These are phyloP conservation scores for Aureobasidium sp. DNA, from an alignment of 2,329 filamentous ascomycete species.

Conservation along the genomic window DNA sequence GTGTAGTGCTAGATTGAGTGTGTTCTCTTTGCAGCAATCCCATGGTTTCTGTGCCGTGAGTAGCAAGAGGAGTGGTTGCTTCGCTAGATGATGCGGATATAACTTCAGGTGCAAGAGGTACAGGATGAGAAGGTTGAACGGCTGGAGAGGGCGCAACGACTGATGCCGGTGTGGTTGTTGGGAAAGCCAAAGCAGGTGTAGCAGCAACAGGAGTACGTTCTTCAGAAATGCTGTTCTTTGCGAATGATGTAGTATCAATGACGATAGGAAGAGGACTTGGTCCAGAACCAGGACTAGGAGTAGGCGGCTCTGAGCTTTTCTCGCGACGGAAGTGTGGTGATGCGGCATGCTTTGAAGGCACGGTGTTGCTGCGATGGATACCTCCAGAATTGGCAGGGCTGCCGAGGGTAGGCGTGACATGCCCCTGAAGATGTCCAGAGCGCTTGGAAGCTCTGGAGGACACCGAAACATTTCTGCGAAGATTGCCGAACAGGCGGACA, in stretches of 20 bases:
- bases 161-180: conserved; percentile 23
- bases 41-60: conserved; percentile 20
- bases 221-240: conserved; percentile 12
- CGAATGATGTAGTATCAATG: conserved; percentile 6
- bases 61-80: conserved; percentile 26
- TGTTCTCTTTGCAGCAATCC: conserved; percentile 24
- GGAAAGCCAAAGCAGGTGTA: conserved; percentile 20
- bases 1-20: conserved; percentile 13
- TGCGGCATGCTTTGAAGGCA: conserved; percentile 82
- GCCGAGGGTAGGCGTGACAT: conserved; percentile 47
- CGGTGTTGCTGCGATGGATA: conserved; percentile 71
- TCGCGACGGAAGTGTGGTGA: conserved; percentile 52
- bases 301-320: conserved; percentile 45
- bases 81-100: conserved; percentile 33
- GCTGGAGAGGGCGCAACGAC: conserved; percentile 9
- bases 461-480: conserved; percentile 83
- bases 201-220: conserved; percentile 22
- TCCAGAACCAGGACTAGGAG: conserved; percentile 29
- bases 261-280: conserved; percentile 10
- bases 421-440: conserved; percentile 63
- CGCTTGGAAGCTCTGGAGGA: conserved; percentile 79
- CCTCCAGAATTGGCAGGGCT: conserved; percentile 29
- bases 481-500: conserved; percentile 66
- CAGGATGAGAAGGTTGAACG: conserved; percentile 12
- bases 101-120: conserved; percentile 26